phyloP scores from a whole-genome alignment of 208 protist genomes.

The Crithidia brevicula region DNA sequence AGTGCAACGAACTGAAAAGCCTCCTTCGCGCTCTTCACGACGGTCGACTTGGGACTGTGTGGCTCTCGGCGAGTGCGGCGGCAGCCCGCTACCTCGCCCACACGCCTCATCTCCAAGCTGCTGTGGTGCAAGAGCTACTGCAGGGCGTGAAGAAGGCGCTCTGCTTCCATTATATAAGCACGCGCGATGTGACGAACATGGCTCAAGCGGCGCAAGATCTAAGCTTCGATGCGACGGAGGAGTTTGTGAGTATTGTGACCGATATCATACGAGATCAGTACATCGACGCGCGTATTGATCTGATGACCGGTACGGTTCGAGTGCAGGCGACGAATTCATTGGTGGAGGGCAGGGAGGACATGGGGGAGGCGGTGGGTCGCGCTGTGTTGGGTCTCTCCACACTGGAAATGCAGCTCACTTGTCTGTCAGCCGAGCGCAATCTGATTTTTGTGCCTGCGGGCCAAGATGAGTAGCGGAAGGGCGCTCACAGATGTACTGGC shows the following conservation, averaged over 20 bases:
- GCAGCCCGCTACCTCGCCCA: constrained; percentile 18
- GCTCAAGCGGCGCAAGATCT: constrained; percentile 23
- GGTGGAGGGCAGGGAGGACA: background rate
- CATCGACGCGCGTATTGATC: constrained; percentile 28
- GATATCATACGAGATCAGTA: constrained; percentile 15
- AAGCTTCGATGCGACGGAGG: constrained; percentile 10
- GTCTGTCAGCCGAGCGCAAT: constrained; percentile 30
- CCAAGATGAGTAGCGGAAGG: background rate
- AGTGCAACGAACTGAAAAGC: constrained; percentile 20
- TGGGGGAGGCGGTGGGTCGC: constrained; percentile 15
- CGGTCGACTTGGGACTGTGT: constrained; percentile 37
- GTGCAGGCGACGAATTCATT: background rate
- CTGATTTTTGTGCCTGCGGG: constrained; percentile 12
- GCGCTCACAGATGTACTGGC: too few species aligned
- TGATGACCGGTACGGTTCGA: constrained; percentile 15
- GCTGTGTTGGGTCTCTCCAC: constrained; percentile 19
- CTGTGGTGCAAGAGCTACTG: constrained; percentile 25
- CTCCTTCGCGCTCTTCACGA: constrained; percentile 36
- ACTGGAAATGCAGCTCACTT: constrained; percentile 22
- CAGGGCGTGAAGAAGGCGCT: constrained; percentile 32
- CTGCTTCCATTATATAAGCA: constrained; percentile 41
- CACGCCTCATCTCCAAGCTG: constrained; percentile 5
- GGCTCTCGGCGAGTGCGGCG: constrained; percentile 28
- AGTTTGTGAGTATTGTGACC: constrained; percentile 3
- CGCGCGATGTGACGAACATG: constrained; percentile 14